Evolutionary conservation across 1,139 yeast species (phyloP).

Genomic region (Yamadazyma trypodendri): DNA sequence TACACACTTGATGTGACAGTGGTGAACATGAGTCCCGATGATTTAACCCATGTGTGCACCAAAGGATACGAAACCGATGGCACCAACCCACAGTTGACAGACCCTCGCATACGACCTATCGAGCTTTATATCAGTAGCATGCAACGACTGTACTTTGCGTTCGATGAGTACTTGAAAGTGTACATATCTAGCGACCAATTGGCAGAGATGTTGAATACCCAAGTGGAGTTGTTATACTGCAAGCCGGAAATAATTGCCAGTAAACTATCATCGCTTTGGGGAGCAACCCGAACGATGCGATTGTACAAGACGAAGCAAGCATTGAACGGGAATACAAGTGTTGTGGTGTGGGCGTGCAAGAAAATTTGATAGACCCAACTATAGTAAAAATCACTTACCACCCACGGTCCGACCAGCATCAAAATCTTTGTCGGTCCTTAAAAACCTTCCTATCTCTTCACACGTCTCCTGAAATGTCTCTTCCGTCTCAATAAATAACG

Average conservation of each 20-base stretch:
- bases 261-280: background rate
- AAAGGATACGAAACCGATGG: conserved; percentile 19
- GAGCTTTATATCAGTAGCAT: conserved; percentile 23
- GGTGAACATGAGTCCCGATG: conserved; percentile 23
- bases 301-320: conserved; percentile 14
- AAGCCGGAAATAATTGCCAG: conserved; percentile 7
- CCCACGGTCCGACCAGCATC: too few species aligned
- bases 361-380: background rate
- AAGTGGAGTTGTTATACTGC: conserved; percentile 24
- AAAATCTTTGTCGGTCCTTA: too few species aligned
- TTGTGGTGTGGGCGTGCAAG: conserved; percentile 11
- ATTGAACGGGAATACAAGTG: conserved; percentile 7
- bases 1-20: conserved; percentile 20
- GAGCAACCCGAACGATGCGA: conserved; percentile 3
- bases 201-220: conserved; percentile 15
- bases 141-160: conserved; percentile 10
- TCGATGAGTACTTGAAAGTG: conserved; percentile 19
- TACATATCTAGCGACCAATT: conserved; percentile 18
- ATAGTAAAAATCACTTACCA: too few species aligned
- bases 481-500: conserved; percentile 22
- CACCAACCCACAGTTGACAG: conserved; percentile 14
- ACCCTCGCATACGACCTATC: conserved; percentile 24
- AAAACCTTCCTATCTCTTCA: conserved; percentile 13
- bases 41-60: conserved; percentile 24
- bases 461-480: conserved; percentile 16